Evolutionary conservation across 768 basidiomycete genomes (phyloP), one percentile per base, ranked within the genome.

Genomic region (Boletus sensibilis): DNA sequence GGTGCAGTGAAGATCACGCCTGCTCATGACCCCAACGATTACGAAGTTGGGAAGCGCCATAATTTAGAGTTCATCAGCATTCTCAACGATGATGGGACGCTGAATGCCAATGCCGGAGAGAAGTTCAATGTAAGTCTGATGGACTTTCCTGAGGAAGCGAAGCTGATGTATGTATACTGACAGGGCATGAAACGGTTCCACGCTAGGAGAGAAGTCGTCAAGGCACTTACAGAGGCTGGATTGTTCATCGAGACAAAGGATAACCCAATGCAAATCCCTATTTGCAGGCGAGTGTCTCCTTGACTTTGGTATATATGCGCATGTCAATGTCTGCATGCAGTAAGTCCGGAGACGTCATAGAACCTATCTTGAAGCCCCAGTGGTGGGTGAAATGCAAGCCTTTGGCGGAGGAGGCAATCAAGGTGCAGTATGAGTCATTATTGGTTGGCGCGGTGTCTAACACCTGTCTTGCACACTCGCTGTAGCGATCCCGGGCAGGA

Each of bases 1-100:
- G 97, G 97, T 69, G 97, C 96, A 1, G 96, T 98, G 50, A 98
- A 99, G 78, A 98, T 98, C 66, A 98, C 97, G 0, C 97, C 97
- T 16, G 97, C 96, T 0, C 97, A 98, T 68, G 97, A 98, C 70
- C 90, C 87, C 16, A 95, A 95, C 68, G 96, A 98, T 80, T 98
- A 96, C 72, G 93, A 94, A 61, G 94, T 94, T 61, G 97, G 94
- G 11, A 68, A 85, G 65, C 77, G 96, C 40, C 93, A 98, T 69
- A 84, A 87, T 13, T 79, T 99, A 21, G 86, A 90, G 44, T 96
- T 97, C 69, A 88, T 99, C 76, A 98, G 90, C 65, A 88, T 98
- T 60, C 71, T 98, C 65, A 97, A 97, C 66, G 96, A 98, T 64
- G 93, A 99, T 68, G 97, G 97, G 10, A 98, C 96, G 1, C 81